These are phyloP conservation scores for Cadophora sp. DNA, from an alignment of 2,329 filamentous ascomycete species.

Conservation along the genomic window DNA sequence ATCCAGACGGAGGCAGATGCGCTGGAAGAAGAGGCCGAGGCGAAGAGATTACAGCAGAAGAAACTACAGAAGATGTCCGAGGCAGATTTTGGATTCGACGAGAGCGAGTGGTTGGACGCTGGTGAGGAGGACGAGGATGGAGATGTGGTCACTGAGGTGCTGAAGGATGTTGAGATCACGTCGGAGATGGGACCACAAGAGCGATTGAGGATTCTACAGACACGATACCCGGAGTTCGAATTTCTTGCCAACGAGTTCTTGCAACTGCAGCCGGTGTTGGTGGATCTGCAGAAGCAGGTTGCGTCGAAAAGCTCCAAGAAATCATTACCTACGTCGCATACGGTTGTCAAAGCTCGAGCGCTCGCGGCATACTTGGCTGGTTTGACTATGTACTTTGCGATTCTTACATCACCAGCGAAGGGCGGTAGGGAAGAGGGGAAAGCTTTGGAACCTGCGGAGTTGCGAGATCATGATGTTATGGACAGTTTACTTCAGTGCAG, in stretches of 20 bases:
- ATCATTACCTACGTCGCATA: constrained; percentile 8
- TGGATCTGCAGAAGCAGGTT: constrained; percentile 63
- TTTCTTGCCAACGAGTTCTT: constrained; percentile 75
- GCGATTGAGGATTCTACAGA: constrained; percentile 74
- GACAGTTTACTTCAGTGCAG: constrained; percentile 80
- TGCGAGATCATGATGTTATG: constrained; percentile 93
- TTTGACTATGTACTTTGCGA: constrained; percentile 91
- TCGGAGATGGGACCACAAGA: constrained; percentile 80
- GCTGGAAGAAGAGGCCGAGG: constrained; percentile 90
- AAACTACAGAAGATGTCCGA: constrained; percentile 88
- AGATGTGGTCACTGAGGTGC: constrained; percentile 81
- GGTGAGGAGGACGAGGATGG: constrained; percentile 55
- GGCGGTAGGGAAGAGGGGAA: constrained; percentile 60
- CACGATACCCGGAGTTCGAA: constrained; percentile 91
- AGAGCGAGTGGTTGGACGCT: constrained; percentile 79
- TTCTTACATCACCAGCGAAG: constrained; percentile 81
- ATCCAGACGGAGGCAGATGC: constrained; percentile 73
- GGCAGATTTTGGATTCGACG: constrained; percentile 92
- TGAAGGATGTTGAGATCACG: constrained; percentile 83
- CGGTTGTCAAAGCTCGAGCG: constrained; percentile 76
- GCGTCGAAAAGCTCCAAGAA: constrained; percentile 47
- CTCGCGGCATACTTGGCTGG: constrained; percentile 86
- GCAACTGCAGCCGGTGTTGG: constrained; percentile 61
- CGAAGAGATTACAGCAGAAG: constrained; percentile 87
- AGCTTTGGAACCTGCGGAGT: constrained; percentile 75